Evolutionary conservation across 805 yeast species (phyloP), one percentile per base, ranked within the genome.

Genomic region (Babjeviella inositovora): DNA sequence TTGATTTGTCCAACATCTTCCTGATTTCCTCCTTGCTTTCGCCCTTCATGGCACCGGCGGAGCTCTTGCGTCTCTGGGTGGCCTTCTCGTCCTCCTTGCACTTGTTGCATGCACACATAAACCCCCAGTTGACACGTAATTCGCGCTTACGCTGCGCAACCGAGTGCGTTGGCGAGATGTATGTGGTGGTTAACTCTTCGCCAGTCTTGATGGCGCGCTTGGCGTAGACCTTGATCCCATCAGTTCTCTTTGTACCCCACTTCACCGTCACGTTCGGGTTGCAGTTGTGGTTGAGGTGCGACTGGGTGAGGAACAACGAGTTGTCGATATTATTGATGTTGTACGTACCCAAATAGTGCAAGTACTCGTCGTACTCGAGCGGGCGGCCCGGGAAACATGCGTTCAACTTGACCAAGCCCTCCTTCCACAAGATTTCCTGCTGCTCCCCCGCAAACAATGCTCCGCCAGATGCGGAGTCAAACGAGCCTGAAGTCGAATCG

Each of bases 241-340:
- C 60, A 6, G 57, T 47, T 18, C 64, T 53, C 11, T 34, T 27
- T 6, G 51, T 47, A 11, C 53, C 53, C 10, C 54, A 43, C 23
- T 62, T 56, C 15, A 65, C 71, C 17, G 58, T 53, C 3, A 71
- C 70, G 36, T 72, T 79, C 3, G 90, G 85, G 19, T 60, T 68
- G 49, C 93, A 81, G 35, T 56, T 58, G 40, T 81, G 93, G 38
- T 80, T 80, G 36, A 80, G 48, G 38, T 76, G 77, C 1, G 90
- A 68, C 30, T 74, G 76, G 6, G 58, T 39, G 29, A 68, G 53
- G 40, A 56, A 80, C 10, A 77, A 37, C 23, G 69, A 63, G 3
- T 75, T 70, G 25, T 70, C 72, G 24, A 73, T 50, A 35, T 77
- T 75, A 45, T 80, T 80, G 34, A 80, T 63, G 44, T 77, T 75